Evolutionary conservation across 1,284 basidiomycete genomes (phyloP), one percentile per base, ranked within the genome.

Genomic region (Sporisorium sorghi): DNA sequence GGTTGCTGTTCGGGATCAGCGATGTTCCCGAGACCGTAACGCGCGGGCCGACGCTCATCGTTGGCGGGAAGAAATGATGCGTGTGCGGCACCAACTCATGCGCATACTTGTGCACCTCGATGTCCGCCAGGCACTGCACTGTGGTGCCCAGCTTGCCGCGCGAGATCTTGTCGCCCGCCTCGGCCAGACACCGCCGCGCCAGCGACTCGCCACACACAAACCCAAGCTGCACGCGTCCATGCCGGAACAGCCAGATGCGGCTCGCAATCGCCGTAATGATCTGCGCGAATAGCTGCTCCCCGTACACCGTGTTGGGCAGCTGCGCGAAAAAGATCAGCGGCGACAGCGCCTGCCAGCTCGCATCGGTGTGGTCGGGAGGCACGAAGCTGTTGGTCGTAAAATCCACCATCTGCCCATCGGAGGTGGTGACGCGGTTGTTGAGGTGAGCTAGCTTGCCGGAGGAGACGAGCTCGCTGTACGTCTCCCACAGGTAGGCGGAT

Each of bases 281-380:
- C 65, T 84, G 83, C 0, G 80, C 78, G 51, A 77, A 80, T 8
- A 84, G 74, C 59, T 83, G 83, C 47, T 84, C 83, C 12, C 80
- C 77, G 42, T 84, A 79, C 8, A 84, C 83, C 9, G 79, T 78
- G 51, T 81, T 83, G 28, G 83, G 83, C 5, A 84, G 67, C 53
- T 83, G 81, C 0, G 77, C 77, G 21, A 84, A 52, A 54, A 82
- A 82, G 40, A 82, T 49, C 5, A 84, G 21, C 0, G 80, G 79
- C 19, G 73, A 75, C 14, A 66, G 52, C 49, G 63, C 60, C 30
- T 63, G 59, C 73, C 73, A 75, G 57, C 63, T 67, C 30, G 57
- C 60, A 48, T 73, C 73, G 21, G 58, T 44, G 33, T 60, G 54
- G 28, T 47, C 58, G 5, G 65, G 46, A 2, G 68, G 40, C 9